Conservation (phyloP, 2,329 filamentous ascomycete species). For the Rasamsonia emersonii region DNA sequence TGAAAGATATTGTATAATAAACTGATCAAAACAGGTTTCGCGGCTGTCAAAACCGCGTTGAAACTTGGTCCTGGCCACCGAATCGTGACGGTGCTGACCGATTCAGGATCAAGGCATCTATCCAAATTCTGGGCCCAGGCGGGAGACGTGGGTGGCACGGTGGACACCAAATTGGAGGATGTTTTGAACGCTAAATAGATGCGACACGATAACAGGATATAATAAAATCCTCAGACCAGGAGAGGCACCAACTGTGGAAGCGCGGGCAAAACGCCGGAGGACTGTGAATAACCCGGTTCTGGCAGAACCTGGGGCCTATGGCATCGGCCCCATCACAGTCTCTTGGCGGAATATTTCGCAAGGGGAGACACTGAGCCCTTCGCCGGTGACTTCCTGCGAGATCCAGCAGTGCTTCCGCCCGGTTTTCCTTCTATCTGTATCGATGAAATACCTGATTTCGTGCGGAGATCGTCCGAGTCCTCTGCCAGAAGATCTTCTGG, state of each 20-base stretch:
- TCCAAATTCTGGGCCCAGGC: conserved; percentile 44
- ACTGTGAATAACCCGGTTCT: no score
- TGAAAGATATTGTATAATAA: not conserved
- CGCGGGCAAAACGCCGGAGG: no score
- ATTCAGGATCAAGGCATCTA: conserved; percentile 43
- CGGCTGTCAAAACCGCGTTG: conserved; percentile 38
- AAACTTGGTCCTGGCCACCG: conserved; percentile 40
- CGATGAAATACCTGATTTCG: conserved; percentile 11
- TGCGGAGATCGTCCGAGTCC: conserved; percentile 9
- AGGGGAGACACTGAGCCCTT: conserved; percentile 9
- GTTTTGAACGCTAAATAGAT: conserved; percentile 34
- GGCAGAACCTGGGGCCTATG: conserved; percentile 1
- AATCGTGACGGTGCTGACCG: conserved; percentile 42
- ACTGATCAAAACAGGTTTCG: conserved; percentile 30
- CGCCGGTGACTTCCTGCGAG: conserved; percentile 3
- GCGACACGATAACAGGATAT: no score
- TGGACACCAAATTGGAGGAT: conserved; percentile 38
- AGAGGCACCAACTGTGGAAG: no score
- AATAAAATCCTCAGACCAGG: no score
- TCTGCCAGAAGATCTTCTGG: conserved; percentile 11
- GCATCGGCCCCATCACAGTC: no score
- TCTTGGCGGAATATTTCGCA: conserved; percentile 1
- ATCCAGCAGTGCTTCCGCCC: conserved; percentile 1
- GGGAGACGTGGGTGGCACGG: conserved; percentile 37
- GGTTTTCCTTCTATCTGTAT: conserved; percentile 10